Percentiles rank a stretch among this genome's conserved stretches.
Evolutionary conservation across 176 grass and related monocot genomes (phyloP).

Genomic region (Oryza australiensis): DNA sequence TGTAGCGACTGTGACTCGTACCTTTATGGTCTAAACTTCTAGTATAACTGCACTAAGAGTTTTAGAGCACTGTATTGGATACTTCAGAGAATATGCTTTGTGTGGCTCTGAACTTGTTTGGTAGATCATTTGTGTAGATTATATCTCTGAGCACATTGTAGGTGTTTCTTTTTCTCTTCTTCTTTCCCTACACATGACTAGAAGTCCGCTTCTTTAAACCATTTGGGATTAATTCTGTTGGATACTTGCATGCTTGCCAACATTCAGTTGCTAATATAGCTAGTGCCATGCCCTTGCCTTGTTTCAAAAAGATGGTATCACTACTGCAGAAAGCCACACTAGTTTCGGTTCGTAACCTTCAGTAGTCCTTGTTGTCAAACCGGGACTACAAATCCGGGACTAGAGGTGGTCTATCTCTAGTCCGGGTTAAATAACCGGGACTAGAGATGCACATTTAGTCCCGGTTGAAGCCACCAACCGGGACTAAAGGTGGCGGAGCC

Average conservation of each 20-base stretch:
- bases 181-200: not conserved
- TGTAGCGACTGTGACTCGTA: not conserved
- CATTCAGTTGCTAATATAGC: conserved; percentile 4
- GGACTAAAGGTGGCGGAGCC: too few relatives aligned
- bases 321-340: too few relatives aligned
- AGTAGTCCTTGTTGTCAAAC: too few relatives aligned
- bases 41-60: not conserved
- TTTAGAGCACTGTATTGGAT: conserved; percentile 15
- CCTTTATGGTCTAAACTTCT: conserved; percentile 14
- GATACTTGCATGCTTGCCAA: conserved; percentile 27
- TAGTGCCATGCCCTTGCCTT: conserved; percentile 24
- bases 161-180: not conserved
- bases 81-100: not conserved
- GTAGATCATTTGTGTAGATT: not conserved
- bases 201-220: conserved; percentile 22
- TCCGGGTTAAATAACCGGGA: too few relatives aligned
- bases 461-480: too few relatives aligned
- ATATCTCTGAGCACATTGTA: not conserved
- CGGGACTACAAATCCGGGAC: too few relatives aligned
- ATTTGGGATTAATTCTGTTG: conserved; percentile 10
- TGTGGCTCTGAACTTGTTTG: conserved; percentile 1
- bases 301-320: too few relatives aligned
- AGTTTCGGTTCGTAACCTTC: too few relatives aligned
- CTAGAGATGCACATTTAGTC: too few relatives aligned
- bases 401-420: too few relatives aligned